These are phyloP conservation scores for Heritiera fomes DNA, from an alignment of 345 rosid species.

Conservation along the genomic window DNA sequence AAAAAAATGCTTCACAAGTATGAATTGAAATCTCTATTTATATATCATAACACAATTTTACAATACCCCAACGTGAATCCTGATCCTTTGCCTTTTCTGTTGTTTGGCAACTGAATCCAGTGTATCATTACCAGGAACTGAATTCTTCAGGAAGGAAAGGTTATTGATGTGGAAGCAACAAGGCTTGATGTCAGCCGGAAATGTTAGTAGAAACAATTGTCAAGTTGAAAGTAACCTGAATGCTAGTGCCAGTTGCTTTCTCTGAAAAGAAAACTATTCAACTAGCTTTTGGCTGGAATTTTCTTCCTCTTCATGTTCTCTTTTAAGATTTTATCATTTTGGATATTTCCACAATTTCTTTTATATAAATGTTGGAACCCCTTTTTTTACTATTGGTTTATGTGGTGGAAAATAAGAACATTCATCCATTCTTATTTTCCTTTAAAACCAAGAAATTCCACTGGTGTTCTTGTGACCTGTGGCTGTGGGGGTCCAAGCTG, in stretches of 20 bases:
- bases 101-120: too few relatives aligned
- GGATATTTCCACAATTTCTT: not conserved
- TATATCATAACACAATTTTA: too few relatives aligned
- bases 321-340: not conserved
- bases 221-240: not conserved
- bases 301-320: not conserved
- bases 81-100: too few relatives aligned
- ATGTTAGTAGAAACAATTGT: not conserved
- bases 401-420: slow-evolving; percentile 18
- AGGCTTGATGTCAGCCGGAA: not conserved
- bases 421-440: not conserved
- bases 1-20: too few relatives aligned
- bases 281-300: slow-evolving; percentile 10
- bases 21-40: too few relatives aligned
- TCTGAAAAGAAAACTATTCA: not conserved
- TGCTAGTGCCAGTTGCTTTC: too few relatives aligned
- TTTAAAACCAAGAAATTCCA: slow-evolving; percentile 18
- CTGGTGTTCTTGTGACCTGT: not conserved
- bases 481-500: slow-evolving; percentile 16
- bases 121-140: not conserved
- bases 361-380: slow-evolving; percentile 12
- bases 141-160: not conserved
- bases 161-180: not conserved
- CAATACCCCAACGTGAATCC: too few relatives aligned
- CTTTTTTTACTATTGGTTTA: not conserved